These are phyloP conservation scores for Proliferodiscus dingleyae DNA, from an alignment of 2,329 filamentous ascomycete species.

Conservation along the genomic window DNA sequence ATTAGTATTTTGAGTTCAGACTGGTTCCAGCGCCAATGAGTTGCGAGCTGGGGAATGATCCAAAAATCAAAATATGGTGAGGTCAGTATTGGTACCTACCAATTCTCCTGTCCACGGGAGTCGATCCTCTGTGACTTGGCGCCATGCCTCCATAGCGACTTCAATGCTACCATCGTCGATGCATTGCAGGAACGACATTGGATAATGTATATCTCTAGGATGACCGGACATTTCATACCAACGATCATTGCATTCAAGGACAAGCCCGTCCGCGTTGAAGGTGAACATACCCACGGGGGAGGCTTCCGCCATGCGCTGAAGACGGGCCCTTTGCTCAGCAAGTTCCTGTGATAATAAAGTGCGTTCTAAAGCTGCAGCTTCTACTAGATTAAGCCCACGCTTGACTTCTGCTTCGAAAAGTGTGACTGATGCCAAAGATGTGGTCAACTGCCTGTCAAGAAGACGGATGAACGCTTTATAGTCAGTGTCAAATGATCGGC, in stretches of 20 bases:
- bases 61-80: not conserved
- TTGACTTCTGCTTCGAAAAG: slow-evolving; percentile 77
- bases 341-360: slow-evolving; percentile 24
- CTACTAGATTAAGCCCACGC: slow-evolving; percentile 65
- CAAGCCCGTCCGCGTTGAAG: slow-evolving; percentile 61
- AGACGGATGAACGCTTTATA: slow-evolving; percentile 73
- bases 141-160: slow-evolving; percentile 56
- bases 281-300: slow-evolving; percentile 82
- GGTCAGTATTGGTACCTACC: not conserved
- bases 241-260: slow-evolving; percentile 77
- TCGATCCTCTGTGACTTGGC: slow-evolving; percentile 53
- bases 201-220: slow-evolving; percentile 49
- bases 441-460: slow-evolving; percentile 68
- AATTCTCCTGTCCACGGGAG: slow-evolving; percentile 66
- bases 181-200: slow-evolving; percentile 66
- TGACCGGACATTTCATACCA: slow-evolving; percentile 70
- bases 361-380: slow-evolving; percentile 63
- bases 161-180: slow-evolving; percentile 60
- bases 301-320: slow-evolving; percentile 69
- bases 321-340: slow-evolving; percentile 20
- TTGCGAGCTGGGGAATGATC: too few relatives aligned
- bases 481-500: slow-evolving; percentile 71
- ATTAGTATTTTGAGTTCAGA: too few relatives aligned
- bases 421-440: slow-evolving; percentile 74
- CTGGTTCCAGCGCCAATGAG: too few relatives aligned